These are phyloP conservation scores for Moringa oleifera DNA, from an alignment of 345 rosid genomes.

Conservation along the genomic window DNA sequence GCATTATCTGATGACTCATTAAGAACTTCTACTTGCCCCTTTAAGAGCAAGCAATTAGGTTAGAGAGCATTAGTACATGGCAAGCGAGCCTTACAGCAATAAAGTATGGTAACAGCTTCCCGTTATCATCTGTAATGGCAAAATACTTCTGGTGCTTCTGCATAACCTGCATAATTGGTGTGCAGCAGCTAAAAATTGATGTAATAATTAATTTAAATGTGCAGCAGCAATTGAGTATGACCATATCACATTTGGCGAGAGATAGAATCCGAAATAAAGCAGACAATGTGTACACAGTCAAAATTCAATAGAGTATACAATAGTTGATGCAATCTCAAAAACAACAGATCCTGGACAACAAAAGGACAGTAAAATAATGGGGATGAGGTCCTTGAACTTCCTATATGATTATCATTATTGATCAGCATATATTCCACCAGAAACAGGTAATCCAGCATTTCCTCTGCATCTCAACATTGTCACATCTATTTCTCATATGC, in stretches of 20 bases:
- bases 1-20: conserved; percentile 13
- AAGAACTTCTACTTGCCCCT: conserved; percentile 8
- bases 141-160: conserved; percentile 96
- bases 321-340: background rate
- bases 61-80: conserved; percentile 13
- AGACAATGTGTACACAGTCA: too few species aligned
- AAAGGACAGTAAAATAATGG: too few species aligned
- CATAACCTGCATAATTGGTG: conserved; percentile 62
- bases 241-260: too few species aligned
- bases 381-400: background rate
- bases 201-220: background rate
- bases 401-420: too few species aligned
- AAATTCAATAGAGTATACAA: too few species aligned
- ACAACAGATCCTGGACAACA: background rate
- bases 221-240: background rate
- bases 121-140: conserved; percentile 55
- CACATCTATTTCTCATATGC: too few species aligned
- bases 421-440: too few species aligned
- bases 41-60: conserved; percentile 9
- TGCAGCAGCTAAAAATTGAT: conserved; percentile 7
- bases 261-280: too few species aligned
- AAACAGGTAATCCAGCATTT: too few species aligned
- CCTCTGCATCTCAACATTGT: too few species aligned
- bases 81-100: conserved; percentile 57
- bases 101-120: conserved; percentile 76